Percentiles rank a stretch among this genome's conserved stretches.
These are phyloP conservation scores for Dactylellina sp. DNA, from an alignment of 2,329 filamentous ascomycete genomes.

Conservation along the genomic window DNA sequence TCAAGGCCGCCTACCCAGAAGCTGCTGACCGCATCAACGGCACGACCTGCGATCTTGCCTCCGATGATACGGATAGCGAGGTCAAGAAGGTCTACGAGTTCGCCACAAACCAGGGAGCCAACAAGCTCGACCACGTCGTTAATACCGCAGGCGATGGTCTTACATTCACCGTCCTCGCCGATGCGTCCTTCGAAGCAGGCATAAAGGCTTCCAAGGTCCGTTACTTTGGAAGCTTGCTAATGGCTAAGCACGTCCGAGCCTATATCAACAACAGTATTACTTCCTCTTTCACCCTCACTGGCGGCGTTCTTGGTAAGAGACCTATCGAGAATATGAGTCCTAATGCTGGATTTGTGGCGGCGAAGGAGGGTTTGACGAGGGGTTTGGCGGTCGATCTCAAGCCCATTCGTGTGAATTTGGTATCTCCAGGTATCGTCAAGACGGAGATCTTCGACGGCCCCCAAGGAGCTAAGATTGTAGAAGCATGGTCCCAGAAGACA, in stretches of 20 bases:
- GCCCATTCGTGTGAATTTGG: conserved; percentile 73
- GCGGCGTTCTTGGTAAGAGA: conserved; percentile 68
- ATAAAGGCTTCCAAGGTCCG: conserved; percentile 67
- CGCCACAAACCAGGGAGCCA: conserved; percentile 60
- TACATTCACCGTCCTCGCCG: conserved; percentile 63
- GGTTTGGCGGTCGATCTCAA: conserved; percentile 73
- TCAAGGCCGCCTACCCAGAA: conserved; percentile 66
- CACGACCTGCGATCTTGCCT: conserved; percentile 67
- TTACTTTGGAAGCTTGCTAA: conserved; percentile 68
- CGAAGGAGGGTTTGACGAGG: conserved; percentile 68
- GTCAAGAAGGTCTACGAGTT: conserved; percentile 66
- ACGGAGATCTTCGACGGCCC: conserved; percentile 66
- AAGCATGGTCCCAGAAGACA: conserved; percentile 49
- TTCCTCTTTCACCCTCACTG: conserved; percentile 71
- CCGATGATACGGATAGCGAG: conserved; percentile 66
- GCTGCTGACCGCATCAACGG: conserved; percentile 64
- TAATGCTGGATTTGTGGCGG: conserved; percentile 65
- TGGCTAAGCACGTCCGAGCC: conserved; percentile 67
- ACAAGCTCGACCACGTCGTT: conserved; percentile 69
- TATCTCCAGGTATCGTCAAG: conserved; percentile 69
- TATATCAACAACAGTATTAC: conserved; percentile 65
- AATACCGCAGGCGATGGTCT: conserved; percentile 70
- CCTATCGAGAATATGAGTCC: conserved; percentile 68
- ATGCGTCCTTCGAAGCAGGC: conserved; percentile 64
- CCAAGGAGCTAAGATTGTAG: conserved; percentile 56